phyloP scores from a whole-genome alignment of 1,284 basidiomycete species.

The Hemileia vastatrix region DNA sequence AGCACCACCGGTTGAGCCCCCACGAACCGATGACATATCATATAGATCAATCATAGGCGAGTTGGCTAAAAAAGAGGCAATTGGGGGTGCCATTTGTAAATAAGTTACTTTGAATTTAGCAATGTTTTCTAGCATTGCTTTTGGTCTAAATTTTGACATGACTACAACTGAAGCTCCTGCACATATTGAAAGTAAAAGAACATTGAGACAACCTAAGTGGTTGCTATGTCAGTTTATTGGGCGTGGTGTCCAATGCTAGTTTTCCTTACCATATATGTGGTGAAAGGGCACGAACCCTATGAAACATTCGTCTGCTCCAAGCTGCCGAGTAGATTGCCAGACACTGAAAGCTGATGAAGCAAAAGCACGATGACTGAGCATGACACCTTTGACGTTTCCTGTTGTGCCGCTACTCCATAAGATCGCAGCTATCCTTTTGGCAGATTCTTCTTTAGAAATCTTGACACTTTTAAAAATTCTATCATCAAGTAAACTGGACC shows the following conservation, averaged over 20 bases:
- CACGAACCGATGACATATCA: conserved; percentile 42
- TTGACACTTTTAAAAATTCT: conserved; percentile 23
- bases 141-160: conserved; percentile 44
- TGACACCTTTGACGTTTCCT: conserved; percentile 45
- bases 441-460: conserved; percentile 29
- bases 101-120: conserved; percentile 42
- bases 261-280: conserved; percentile 34
- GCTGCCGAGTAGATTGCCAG: conserved; percentile 33
- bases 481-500: conserved; percentile 21
- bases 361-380: conserved; percentile 41
- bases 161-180: conserved; percentile 43
- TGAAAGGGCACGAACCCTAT: conserved; percentile 45
- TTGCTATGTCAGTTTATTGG: background rate
- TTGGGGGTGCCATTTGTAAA: conserved; percentile 46
- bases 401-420: conserved; percentile 45
- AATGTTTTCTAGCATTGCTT: conserved; percentile 40
- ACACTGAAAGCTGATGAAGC: conserved; percentile 37
- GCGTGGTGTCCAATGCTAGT: too few relatives aligned
- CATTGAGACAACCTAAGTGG: background rate
- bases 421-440: conserved; percentile 33
- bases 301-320: conserved; percentile 31
- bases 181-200: background rate
- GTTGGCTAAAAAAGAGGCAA: conserved; percentile 45
- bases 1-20: conserved; percentile 45
- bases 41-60: conserved; percentile 38